Base-by-base conservation (phyloP, 345 rosid species). In the Salix exigua region DNA sequence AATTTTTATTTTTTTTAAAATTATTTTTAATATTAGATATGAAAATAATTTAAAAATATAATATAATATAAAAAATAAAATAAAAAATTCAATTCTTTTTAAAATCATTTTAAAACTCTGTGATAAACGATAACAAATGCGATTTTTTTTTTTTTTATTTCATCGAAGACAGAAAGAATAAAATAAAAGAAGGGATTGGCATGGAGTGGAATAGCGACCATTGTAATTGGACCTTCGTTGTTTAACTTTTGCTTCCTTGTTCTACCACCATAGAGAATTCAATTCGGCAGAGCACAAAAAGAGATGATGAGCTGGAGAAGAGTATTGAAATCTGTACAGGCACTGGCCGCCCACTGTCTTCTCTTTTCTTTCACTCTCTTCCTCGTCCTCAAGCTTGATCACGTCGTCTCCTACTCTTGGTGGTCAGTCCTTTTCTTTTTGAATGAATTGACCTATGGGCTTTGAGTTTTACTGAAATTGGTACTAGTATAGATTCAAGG, bases 321-420 rank as follows among this genome's bases (percentile, higher is more conserved):
- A 87, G 91, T 90, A 75, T 87, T 93, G 82, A 91, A 90, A 90
- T 93, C 97, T 55, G 86, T 80, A 31, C 99, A 90, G 92, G 91
- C 98, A 64, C 82, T 91, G 83, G 89, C 84, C 7, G 96, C 99
- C 68, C 96, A 95, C 68, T 35, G 70, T 87, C 92, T 90, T 23
- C 94, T 95, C 73, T 85, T 90, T 68, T 72, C 71, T 73, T 91
- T 93, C 88, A 90, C 97, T 65, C 84, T 93, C 16, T 77, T 89
- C 76, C 93, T 95, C 68, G 87, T 91, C 40, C 86, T 93, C 72
- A 95, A 93, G 87, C 92, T 95, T 79, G 83, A 88, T 73, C 88
- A 80, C 73, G 21, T 80, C 84, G 73, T 86, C 66, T 73, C 83
- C 48, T 88, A 70, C 86, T 91, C 98, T 5, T 95, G 99, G 98